These are phyloP conservation scores for Lotmaria passim DNA, from an alignment of 208 protist species.

Conservation along the genomic window DNA sequence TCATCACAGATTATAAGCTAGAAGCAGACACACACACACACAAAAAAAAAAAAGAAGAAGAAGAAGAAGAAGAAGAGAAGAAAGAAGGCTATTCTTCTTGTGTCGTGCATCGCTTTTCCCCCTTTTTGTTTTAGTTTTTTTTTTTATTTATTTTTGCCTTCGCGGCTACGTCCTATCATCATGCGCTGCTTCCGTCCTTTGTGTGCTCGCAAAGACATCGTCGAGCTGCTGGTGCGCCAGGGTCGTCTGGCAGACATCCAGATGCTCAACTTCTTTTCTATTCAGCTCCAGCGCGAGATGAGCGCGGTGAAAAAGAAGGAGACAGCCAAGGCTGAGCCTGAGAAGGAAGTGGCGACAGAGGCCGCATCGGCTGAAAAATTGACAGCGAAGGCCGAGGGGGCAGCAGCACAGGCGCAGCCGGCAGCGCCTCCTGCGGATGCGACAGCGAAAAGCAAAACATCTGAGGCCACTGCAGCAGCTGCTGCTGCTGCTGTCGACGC, in stretches of 20 bases:
- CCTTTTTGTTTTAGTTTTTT: constrained; percentile 14
- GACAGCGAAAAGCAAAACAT: too few relatives aligned
- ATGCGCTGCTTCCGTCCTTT: constrained; percentile 32
- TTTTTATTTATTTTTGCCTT: constrained; percentile 5
- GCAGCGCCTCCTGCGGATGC: not conserved
- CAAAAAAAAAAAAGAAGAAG: too few relatives aligned
- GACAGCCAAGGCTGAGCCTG: not conserved
- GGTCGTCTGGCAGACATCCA: constrained; percentile 68
- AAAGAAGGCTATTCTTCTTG: too few relatives aligned
- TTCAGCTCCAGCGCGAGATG: constrained; percentile 37
- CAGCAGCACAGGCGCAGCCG: not conserved
- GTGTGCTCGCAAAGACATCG: constrained; percentile 58
- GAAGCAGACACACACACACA: too few relatives aligned
- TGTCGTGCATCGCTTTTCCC: not conserved
- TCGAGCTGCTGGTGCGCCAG: constrained; percentile 65
- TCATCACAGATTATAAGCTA: too few relatives aligned
- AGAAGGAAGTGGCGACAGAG: not conserved
- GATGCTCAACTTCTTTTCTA: constrained; percentile 72
- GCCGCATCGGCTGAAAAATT: too few relatives aligned
- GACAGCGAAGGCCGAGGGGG: too few relatives aligned
- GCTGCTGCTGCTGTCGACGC: not conserved
- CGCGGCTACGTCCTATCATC: constrained; percentile 4
- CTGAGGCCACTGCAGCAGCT: not conserved
- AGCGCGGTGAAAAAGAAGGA: not conserved
- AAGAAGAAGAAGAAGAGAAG: too few relatives aligned